Base-by-base conservation (phyloP, 108 stramenopile species). In the Nitzschia palea region DNA sequence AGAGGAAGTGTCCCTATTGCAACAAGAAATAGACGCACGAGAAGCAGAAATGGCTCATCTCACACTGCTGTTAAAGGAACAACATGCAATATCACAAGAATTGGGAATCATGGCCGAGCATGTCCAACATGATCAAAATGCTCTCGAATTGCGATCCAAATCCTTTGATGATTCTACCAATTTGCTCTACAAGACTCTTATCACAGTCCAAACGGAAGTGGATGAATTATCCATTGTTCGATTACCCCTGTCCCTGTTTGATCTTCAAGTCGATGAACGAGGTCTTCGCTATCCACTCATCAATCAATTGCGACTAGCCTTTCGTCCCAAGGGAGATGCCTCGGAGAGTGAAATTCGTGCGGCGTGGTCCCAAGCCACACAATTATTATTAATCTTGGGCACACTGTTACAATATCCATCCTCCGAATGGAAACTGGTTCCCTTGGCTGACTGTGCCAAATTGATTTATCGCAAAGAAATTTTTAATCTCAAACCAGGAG, bases 281-380 rank as follows among this genome's bases (percentile, higher is more conserved):
- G 81, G 85, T 1, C 36, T 82, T 32, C 68, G 81, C 32, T 86
- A 86, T 60, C 85, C 85, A 17, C 47, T 80, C 25, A 87, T 87
- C 55, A 87, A 87, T 44, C 75, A 81, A 56, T 55, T 83, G 10
- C 53, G 86, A 18, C 55, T 87, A n/a, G 80, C 78, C 8, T 82
- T 74, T 61, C 68, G 74, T 12, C 82, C 86, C 1, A 83, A 81
- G 61, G 81, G 74, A 34, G 81, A 82, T 67, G 55, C 78, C 17
- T 26, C 47, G 0, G 65, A 44, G 40, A 44, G 61, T 12, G 82
- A 83, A 69, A 77, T 83, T 12, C 48, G 71, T n/a, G 72, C 55
- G 27, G 82, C 82, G 0, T 83, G 82, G 86, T 74, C 81, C 0
- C 69, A 70, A 45, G 82, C 82, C 3, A 80, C 86, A 2, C 86